Base-by-base conservation (phyloP, 1,284 basidiomycete species). In the Sporisorium reilianum region DNA sequence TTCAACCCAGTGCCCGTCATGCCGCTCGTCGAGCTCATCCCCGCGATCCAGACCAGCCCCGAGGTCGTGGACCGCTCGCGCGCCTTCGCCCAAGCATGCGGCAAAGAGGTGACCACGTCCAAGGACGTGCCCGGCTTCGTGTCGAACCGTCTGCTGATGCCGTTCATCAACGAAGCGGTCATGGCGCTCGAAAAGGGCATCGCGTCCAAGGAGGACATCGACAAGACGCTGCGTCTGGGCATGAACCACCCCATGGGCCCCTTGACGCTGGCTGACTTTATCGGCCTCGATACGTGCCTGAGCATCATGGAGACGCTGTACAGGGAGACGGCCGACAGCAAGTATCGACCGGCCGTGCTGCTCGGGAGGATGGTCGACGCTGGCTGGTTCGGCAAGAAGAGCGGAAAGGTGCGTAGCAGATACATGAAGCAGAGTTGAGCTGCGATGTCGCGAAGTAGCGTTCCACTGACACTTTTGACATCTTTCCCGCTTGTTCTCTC, bases 291-390 rank as follows among this genome's bases (percentile, higher is more conserved):
- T 83, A 95, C 93, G 0, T 88, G 97, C 16, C 32, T 69, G 32
- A 78, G 64, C 40, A 82, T 83, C 67, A 79, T 78, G 76, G 69
- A 82, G 55, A 77, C 76, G n/a, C 55, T 83, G 10, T 69, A 77
- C 62, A 54, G 71, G 16, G 95, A 95, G 67, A 96, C 93, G 12
- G 90, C 92, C 0, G 95, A 98, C 86, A 92, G 92, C n/a, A 97
- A 98, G 86, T 98, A 97, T 85, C 89, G 95, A n/a, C 95, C 95
- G 0, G 91, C 92, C 55, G 89, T 95, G 23, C 88, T 98, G 25
- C 88, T 98, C 11, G 92, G 94, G 77, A 88, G 94, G 36, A 97
- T 97, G 95, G 95, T 98, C 10, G 93, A 97, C 84, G 96, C 95
- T 18, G 92, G 93, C 41, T 97, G 93, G 93, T 88, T 91, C 61